Conservation (phyloP, 1,284 basidiomycete genomes). For the Ustilago xerochloae region DNA sequence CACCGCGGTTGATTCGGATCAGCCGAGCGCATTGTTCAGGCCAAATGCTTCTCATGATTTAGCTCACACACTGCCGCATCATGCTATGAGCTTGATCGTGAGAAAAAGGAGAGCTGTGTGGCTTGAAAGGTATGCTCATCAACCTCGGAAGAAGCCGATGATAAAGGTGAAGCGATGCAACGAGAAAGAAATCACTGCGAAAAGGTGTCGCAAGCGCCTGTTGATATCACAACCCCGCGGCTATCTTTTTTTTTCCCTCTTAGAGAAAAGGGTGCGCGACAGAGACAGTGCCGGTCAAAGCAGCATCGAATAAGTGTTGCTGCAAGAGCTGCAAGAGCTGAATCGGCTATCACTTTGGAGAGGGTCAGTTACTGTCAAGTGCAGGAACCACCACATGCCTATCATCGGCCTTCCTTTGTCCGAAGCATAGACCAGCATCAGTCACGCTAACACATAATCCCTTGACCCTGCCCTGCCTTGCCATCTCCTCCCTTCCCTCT, state of each 20-base stretch:
- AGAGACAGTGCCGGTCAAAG: no score
- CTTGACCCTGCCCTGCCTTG: neutral
- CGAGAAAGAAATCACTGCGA: no score
- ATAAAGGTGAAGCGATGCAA: neutral
- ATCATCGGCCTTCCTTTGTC: constrained; percentile 1
- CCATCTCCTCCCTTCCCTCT: neutral
- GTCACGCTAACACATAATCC: neutral
- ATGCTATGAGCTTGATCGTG: no score
- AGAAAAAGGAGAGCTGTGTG: neutral
- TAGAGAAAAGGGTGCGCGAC: neutral
- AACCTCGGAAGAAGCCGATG: neutral
- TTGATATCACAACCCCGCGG: neutral
- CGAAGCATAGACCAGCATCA: constrained; percentile 4
- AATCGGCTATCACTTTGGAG: neutral
- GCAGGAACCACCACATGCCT: neutral
- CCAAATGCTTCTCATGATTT: neutral
- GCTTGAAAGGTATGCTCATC: neutral
- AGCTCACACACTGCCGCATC: no score
- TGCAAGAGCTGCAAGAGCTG: neutral
- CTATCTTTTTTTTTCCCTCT: constrained; percentile 6
- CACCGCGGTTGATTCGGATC: neutral
- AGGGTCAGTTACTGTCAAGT: neutral
- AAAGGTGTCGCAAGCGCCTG: constrained; percentile 1
- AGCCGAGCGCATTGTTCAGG: neutral
- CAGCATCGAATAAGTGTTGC: no score